These are phyloP conservation scores for Achlya hypogyna DNA, from an alignment of 352 stramenopile species.

Conservation along the genomic window DNA sequence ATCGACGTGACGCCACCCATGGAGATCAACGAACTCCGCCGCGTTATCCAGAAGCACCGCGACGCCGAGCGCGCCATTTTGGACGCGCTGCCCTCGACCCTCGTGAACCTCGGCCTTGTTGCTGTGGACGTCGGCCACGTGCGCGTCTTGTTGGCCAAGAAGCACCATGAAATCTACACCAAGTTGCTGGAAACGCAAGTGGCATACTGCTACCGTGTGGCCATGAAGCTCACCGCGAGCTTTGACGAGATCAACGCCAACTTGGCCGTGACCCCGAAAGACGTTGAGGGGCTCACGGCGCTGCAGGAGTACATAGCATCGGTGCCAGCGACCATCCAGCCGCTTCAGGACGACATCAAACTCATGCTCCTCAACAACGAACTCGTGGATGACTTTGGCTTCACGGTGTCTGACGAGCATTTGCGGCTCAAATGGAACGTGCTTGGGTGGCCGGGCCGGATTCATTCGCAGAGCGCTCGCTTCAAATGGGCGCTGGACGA, in stretches of 20 bases:
- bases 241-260: slow-evolving; percentile 85
- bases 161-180: slow-evolving; percentile 67
- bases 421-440: slow-evolving; percentile 84
- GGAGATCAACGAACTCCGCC: slow-evolving; percentile 60
- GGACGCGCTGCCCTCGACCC: slow-evolving; percentile 45
- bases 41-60: slow-evolving; percentile 51
- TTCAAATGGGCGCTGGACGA: slow-evolving; percentile 73
- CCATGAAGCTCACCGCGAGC: slow-evolving; percentile 54
- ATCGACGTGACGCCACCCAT: slow-evolving; percentile 47
- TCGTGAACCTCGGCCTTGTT: slow-evolving; percentile 71
- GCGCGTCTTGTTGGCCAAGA: slow-evolving; percentile 58
- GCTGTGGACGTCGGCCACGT: slow-evolving; percentile 74
- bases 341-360: slow-evolving; percentile 67
- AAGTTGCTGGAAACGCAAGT: slow-evolving; percentile 63
- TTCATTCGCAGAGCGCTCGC: slow-evolving; percentile 64
- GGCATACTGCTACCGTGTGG: slow-evolving; percentile 52
- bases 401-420: slow-evolving; percentile 80
- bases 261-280: slow-evolving; percentile 68
- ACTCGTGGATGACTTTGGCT: slow-evolving; percentile 72
- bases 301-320: slow-evolving; percentile 82
- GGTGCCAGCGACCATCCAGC: slow-evolving; percentile 56
- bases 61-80: slow-evolving; percentile 63
- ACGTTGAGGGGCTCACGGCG: slow-evolving; percentile 87
- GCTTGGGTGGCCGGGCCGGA: slow-evolving; percentile 85
- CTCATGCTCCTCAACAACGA: slow-evolving; percentile 74